These are phyloP conservation scores for Tetragonia tetragonoides DNA, from an alignment of 148 eudicot genomes.

Conservation along the genomic window DNA sequence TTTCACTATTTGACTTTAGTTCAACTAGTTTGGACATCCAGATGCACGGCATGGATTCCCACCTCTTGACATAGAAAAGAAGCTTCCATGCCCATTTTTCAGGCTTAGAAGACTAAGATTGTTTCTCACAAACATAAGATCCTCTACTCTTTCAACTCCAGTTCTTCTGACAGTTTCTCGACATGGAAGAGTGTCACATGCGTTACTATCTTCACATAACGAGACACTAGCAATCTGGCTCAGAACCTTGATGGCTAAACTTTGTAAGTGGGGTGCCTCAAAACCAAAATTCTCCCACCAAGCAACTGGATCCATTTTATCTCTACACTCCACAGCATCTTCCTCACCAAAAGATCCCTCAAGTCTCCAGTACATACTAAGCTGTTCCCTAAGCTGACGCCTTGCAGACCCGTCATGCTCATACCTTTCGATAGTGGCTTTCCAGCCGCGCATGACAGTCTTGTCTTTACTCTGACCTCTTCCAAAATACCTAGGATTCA, in stretches of 20 bases:
- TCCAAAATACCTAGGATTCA: conserved; percentile 47
- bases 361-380: conserved; percentile 37
- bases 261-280: conserved; percentile 44
- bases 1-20: neutral
- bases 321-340: conserved; percentile 50
- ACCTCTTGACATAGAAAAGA: conserved; percentile 19
- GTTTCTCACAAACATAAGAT: conserved; percentile 45
- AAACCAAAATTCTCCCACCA: conserved; percentile 61
- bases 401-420: conserved; percentile 36
- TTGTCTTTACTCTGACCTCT: conserved; percentile 47
- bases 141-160: conserved; percentile 43
- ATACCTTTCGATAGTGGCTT: conserved; percentile 38
- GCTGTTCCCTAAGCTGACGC: conserved; percentile 41
- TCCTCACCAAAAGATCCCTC: conserved; percentile 52
- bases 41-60: conserved; percentile 32
- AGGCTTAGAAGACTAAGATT: conserved; percentile 40
- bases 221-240: conserved; percentile 40
- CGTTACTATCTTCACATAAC: conserved; percentile 34
- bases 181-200: conserved; percentile 36
- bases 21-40: conserved; percentile 14
- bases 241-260: conserved; percentile 43
- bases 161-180: conserved; percentile 29
- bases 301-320: conserved; percentile 54
- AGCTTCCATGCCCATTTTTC: conserved; percentile 31
- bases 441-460: conserved; percentile 47